These are phyloP conservation scores for Physcomitrellopsis africana DNA, from an alignment of 225 moss, liverwort and hornwort species.

Conservation along the genomic window DNA sequence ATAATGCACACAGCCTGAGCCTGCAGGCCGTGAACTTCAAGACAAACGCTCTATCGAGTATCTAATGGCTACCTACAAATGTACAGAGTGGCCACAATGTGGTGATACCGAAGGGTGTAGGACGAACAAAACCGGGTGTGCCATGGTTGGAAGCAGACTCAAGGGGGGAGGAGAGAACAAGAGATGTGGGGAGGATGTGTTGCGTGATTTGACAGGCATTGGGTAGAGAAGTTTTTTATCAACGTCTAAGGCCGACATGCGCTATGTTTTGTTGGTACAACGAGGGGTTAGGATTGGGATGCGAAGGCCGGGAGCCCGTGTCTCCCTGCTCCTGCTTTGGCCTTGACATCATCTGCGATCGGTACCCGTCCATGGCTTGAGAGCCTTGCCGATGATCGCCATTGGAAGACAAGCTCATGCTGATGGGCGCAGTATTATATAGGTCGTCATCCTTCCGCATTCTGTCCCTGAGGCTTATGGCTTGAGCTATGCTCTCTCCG, in stretches of 20 bases:
- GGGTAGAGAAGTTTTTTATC: neutral
- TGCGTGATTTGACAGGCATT: too few species aligned
- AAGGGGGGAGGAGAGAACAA: too few species aligned
- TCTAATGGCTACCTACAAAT: too few species aligned
- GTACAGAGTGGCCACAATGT: too few species aligned
- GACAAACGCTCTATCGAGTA: too few species aligned
- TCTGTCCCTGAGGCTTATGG: conserved; percentile 33
- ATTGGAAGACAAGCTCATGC: conserved; percentile 34
- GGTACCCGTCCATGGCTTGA: conserved; percentile 17
- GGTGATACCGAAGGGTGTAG: too few species aligned
- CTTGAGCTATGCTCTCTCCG: conserved; percentile 6
- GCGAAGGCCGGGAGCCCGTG: conserved; percentile 30
- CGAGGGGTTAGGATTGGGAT: conserved; percentile 18
- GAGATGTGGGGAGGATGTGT: too few species aligned
- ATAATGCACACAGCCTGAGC: too few species aligned
- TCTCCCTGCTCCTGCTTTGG: conserved; percentile 58
- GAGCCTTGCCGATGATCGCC: conserved; percentile 22
- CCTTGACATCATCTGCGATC: conserved; percentile 44
- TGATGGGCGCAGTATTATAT: conserved; percentile 29
- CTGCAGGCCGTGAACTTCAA: too few species aligned
- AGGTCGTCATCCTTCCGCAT: conserved; percentile 39
- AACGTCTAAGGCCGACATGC: conserved; percentile 40
- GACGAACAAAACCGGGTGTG: too few species aligned
- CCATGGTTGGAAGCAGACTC: too few species aligned
- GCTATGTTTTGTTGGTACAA: conserved; percentile 40